phyloP scores from a whole-genome alignment of 2,329 filamentous ascomycete species.

The Tolypocladium paradoxum region DNA sequence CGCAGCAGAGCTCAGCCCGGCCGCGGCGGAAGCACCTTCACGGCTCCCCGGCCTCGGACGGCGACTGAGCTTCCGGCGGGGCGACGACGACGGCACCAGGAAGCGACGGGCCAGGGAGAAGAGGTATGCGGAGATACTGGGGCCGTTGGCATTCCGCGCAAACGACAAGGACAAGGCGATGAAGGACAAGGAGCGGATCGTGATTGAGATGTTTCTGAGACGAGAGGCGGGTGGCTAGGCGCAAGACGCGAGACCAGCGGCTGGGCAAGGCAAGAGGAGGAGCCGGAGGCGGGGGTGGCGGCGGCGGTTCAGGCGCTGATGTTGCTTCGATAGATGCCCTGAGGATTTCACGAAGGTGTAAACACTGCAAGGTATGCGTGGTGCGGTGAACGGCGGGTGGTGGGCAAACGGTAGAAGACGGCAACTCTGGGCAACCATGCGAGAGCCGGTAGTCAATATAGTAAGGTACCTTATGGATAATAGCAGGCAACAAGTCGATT shows the following conservation, averaged over 20 bases:
- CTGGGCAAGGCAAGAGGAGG: background rate
- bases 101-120: conserved; percentile 49
- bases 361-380: background rate
- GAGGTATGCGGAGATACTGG: conserved; percentile 55
- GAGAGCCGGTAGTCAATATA: background rate
- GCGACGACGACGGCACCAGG: conserved; percentile 17
- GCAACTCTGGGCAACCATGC: background rate
- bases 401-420: background rate
- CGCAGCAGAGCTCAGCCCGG: conserved; percentile 35
- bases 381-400: background rate
- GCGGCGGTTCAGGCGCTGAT: background rate
- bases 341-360: background rate
- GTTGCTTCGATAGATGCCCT: background rate
- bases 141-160: conserved; percentile 47
- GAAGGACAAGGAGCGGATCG: conserved; percentile 52
- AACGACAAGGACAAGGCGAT: conserved; percentile 44
- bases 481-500: background rate
- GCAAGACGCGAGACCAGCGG: conserved; percentile 2
- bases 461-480: background rate
- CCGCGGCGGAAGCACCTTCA: conserved; percentile 16
- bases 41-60: conserved; percentile 24
- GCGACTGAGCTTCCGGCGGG: conserved; percentile 35
- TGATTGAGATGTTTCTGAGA: conserved; percentile 58
- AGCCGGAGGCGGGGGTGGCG: background rate
- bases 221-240: conserved; percentile 22